Evolutionary conservation across 345 rosid genomes (phyloP).

Genomic region (Lagerstroemia speciosa): DNA sequence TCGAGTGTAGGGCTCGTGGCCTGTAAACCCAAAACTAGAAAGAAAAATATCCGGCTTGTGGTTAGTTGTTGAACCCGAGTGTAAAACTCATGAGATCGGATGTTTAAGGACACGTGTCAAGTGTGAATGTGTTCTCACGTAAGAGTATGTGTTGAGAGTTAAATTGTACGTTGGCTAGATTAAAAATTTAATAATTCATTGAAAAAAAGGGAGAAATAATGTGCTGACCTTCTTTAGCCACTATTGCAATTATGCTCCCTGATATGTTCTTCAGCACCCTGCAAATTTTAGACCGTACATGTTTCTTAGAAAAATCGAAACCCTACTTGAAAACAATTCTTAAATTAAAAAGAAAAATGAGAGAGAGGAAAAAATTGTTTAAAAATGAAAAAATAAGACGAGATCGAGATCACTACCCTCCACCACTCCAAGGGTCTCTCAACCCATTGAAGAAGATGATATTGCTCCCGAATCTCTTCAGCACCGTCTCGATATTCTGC

Average conservation of each 20-base stretch:
- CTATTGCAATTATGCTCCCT: constrained; percentile 38
- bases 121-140: too few species aligned
- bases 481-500: constrained; percentile 35
- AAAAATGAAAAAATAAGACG: background rate
- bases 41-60: too few species aligned
- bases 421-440: constrained; percentile 74
- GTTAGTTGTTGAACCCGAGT: too few species aligned
- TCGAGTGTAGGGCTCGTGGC: too few species aligned
- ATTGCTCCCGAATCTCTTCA: constrained; percentile 51
- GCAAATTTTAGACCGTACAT: constrained; percentile 4
- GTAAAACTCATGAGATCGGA: too few species aligned
- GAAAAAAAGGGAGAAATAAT: too few species aligned
- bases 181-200: background rate
- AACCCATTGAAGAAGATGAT: constrained; percentile 64
- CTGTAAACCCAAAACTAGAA: too few species aligned
- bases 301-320: background rate
- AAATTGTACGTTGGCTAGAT: too few species aligned
- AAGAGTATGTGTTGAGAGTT: too few species aligned
- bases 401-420: constrained; percentile 29
- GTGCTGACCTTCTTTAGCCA: constrained; percentile 40
- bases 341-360: background rate
- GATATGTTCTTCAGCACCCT: constrained; percentile 49
- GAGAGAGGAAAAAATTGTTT: background rate
- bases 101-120: too few species aligned
- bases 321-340: too few species aligned